phyloP scores from a whole-genome alignment of 2,329 filamentous ascomycete genomes.

The Paraconiothyrium brasiliense region DNA sequence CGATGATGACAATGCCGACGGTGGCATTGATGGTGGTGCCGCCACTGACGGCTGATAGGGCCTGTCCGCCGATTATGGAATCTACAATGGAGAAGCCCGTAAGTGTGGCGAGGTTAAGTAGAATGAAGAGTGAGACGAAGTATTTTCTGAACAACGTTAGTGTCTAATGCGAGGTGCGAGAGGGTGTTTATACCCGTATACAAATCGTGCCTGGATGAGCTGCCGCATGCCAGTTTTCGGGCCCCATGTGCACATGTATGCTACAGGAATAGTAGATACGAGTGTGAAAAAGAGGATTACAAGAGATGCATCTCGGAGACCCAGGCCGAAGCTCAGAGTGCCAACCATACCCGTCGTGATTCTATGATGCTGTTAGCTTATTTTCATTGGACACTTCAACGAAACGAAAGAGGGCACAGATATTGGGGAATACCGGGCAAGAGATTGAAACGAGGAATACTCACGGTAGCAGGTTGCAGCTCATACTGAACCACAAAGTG shows the following conservation, averaged over 20 bases:
- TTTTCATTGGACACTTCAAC: background rate
- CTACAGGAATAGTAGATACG: conserved; percentile 63
- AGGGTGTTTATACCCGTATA: conserved; percentile 60
- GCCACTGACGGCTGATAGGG: conserved; percentile 45
- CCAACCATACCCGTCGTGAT: conserved; percentile 73
- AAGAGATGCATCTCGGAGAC: conserved; percentile 65
- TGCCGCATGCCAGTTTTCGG: conserved; percentile 72
- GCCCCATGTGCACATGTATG: conserved; percentile 66
- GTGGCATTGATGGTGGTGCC: conserved; percentile 58
- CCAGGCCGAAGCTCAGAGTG: conserved; percentile 63
- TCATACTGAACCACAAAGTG: conserved; percentile 68
- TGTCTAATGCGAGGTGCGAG: background rate
- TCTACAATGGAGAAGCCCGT: conserved; percentile 71
- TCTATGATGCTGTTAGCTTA: conserved; percentile 33
- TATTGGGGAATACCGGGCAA: too few relatives aligned
- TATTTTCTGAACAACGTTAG: conserved; percentile 50
- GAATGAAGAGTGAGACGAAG: conserved; percentile 66
- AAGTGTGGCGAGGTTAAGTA: conserved; percentile 70
- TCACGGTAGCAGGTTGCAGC: conserved; percentile 67
- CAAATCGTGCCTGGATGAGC: conserved; percentile 71
- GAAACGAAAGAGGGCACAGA: too few relatives aligned
- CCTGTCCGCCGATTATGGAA: conserved; percentile 68
- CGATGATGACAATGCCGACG: conserved; percentile 70
- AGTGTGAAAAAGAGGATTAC: conserved; percentile 72
- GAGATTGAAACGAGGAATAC: too few relatives aligned